phyloP scores from a whole-genome alignment of 805 yeast genomes.

The Metschnikowia cerradonensis region DNA sequence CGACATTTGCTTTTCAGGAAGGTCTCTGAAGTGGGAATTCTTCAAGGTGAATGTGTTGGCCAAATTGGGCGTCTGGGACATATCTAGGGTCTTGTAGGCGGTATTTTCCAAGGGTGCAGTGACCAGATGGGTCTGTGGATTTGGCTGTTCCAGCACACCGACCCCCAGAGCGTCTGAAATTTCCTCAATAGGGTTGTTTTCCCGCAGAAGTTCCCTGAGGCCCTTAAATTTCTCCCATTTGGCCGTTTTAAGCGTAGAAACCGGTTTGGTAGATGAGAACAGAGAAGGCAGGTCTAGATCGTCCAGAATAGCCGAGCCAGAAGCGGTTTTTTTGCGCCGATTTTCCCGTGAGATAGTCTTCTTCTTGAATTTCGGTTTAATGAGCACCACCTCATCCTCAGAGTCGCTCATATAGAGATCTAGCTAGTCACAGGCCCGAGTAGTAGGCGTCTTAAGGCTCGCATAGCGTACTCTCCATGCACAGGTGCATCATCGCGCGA shows the following conservation, averaged over 20 bases:
- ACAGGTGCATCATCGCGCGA: conserved; percentile 5
- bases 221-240: conserved; percentile 1
- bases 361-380: background rate
- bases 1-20: background rate
- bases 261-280: background rate
- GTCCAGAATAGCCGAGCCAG: background rate
- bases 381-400: background rate
- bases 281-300: background rate
- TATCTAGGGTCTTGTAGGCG: conserved; percentile 10
- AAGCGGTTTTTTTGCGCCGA: background rate
- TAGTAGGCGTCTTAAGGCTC: background rate
- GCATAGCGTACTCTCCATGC: background rate
- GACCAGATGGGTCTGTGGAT: too few relatives aligned
- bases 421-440: background rate
- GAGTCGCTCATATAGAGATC: background rate
- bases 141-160: background rate
- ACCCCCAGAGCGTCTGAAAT: background rate
- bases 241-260: background rate
- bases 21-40: conserved; percentile 13
- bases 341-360: background rate
- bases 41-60: conserved; percentile 10
- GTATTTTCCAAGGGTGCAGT: conserved; percentile 15
- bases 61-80: conserved; percentile 6
- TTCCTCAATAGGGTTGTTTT: background rate
- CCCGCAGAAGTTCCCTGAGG: background rate